These are phyloP conservation scores for Elaphomyces granulatus DNA, from an alignment of 495 filamentous ascomycete genomes.

Conservation along the genomic window DNA sequence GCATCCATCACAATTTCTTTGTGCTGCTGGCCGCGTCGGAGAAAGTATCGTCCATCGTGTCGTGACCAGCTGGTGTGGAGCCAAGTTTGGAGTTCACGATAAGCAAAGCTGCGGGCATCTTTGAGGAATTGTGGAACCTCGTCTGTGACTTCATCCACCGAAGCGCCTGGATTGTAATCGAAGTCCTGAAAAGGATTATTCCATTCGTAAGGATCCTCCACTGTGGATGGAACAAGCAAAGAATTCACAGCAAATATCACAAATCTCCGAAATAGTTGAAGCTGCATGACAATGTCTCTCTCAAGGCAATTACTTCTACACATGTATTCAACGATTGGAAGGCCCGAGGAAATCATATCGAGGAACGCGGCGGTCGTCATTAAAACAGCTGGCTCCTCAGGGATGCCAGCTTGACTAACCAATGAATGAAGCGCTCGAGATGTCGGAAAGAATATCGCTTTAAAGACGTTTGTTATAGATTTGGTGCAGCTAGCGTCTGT, in stretches of 20 bases:
- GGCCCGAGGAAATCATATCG: slow-evolving; percentile 28
- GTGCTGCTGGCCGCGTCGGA: slow-evolving; percentile 20
- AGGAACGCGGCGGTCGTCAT: slow-evolving; percentile 29
- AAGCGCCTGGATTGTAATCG: background rate
- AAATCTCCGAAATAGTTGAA: slow-evolving; percentile 23
- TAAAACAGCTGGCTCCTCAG: slow-evolving; percentile 28
- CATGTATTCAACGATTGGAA: slow-evolving; percentile 42
- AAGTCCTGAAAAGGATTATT: background rate
- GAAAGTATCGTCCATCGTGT: slow-evolving; percentile 27
- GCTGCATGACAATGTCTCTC: slow-evolving; percentile 12
- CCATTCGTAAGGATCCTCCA: background rate
- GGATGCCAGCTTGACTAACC: slow-evolving; percentile 14
- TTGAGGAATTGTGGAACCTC: slow-evolving; percentile 12
- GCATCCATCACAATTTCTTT: slow-evolving; percentile 22
- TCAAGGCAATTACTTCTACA: slow-evolving; percentile 17
- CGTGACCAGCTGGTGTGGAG: slow-evolving; percentile 25
- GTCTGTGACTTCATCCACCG: background rate
- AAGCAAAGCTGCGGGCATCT: slow-evolving; percentile 16
- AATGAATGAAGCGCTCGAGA: slow-evolving; percentile 22
- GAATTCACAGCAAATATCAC: slow-evolving; percentile 13
- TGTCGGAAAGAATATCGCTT: slow-evolving; percentile 29
- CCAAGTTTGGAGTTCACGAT: slow-evolving; percentile 25
- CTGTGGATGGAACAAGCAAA: slow-evolving; percentile 7
- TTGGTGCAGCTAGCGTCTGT: slow-evolving; percentile 27
- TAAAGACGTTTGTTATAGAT: slow-evolving; percentile 31